A percentile compares a stretch with the other conserved stretches of the same genome.
Conservation (phyloP, 1,284 basidiomycete genomes). For the Cutaneotrichosporon arboriforme region DNA sequence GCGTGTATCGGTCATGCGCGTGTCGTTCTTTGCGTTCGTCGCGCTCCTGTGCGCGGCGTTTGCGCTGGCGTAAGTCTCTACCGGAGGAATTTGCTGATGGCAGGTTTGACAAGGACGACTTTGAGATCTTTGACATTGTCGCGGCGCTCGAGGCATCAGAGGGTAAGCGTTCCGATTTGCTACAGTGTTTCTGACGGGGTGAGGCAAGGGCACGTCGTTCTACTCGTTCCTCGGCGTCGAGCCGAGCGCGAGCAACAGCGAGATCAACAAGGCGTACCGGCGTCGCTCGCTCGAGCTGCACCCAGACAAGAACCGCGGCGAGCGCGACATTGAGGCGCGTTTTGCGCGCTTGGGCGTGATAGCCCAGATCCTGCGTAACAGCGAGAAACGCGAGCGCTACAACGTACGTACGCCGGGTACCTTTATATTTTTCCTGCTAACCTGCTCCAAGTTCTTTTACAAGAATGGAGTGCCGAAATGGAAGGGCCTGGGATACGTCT, state of each 20-base stretch:
- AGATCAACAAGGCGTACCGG: constrained; percentile 81
- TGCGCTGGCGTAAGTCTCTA: constrained; percentile 8
- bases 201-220: constrained; percentile 79
- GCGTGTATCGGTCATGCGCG: constrained; percentile 7
- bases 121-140: constrained; percentile 96
- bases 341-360: constrained; percentile 86
- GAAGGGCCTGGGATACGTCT: constrained; percentile 65
- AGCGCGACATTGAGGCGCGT: constrained; percentile 72
- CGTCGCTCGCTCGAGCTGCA: constrained; percentile 81
- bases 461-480: constrained; percentile 49
- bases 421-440: not conserved
- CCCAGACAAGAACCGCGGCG: constrained; percentile 85
- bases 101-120: constrained; percentile 62
- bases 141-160: constrained; percentile 71
- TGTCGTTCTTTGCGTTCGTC: constrained; percentile 7
- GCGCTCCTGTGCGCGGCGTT: constrained; percentile 9
- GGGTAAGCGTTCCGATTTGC: constrained; percentile 54
- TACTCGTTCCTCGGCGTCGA: constrained; percentile 78
- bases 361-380: constrained; percentile 67
- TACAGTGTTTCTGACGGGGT: not conserved
- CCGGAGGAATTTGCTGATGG: not conserved
- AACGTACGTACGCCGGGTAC: constrained; percentile 45
- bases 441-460: constrained; percentile 42
- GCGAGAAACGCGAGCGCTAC: constrained; percentile 69
- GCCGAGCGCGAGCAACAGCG: constrained; percentile 60